phyloP scores from a whole-genome alignment of 106 monocot genomes.

The Apostasia shenzhenica region DNA sequence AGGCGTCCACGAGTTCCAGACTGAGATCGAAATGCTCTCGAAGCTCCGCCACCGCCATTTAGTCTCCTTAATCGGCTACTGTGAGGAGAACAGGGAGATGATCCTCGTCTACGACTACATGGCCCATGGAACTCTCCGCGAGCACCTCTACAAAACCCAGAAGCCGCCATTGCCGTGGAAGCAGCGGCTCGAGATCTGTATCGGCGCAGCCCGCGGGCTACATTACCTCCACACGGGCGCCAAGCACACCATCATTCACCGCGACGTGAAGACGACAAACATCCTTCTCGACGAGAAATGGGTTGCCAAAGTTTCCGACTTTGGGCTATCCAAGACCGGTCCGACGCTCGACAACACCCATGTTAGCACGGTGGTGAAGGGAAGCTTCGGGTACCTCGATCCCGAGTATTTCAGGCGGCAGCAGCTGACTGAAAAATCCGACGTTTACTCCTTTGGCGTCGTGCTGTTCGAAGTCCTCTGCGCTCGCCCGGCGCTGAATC shows the following conservation, averaged over 20 bases:
- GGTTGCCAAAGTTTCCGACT: conserved; percentile 64
- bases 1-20: conserved; percentile 29
- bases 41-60: conserved; percentile 68
- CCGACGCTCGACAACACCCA: conserved; percentile 47
- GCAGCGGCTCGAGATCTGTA: conserved; percentile 18
- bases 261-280: conserved; percentile 93
- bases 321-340: conserved; percentile 57
- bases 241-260: conserved; percentile 63
- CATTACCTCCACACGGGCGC: conserved; percentile 30
- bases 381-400: conserved; percentile 21
- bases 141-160: conserved; percentile 51
- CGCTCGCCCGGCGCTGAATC: conserved; percentile 33
- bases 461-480: conserved; percentile 19
- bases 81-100: conserved; percentile 23
- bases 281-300: conserved; percentile 68
- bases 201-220: conserved; percentile 22
- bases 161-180: conserved; percentile 46
- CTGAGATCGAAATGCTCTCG: conserved; percentile 67
- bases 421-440: conserved; percentile 22
- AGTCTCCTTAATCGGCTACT: conserved; percentile 41
- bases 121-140: conserved; percentile 44
- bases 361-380: conserved; percentile 53
- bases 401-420: conserved; percentile 22
- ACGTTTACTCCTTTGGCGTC: conserved; percentile 23
- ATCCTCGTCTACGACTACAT: conserved; percentile 29